phyloP scores from a whole-genome alignment of 176 grass and related monocot genomes.

The Triticum turgidum region DNA sequence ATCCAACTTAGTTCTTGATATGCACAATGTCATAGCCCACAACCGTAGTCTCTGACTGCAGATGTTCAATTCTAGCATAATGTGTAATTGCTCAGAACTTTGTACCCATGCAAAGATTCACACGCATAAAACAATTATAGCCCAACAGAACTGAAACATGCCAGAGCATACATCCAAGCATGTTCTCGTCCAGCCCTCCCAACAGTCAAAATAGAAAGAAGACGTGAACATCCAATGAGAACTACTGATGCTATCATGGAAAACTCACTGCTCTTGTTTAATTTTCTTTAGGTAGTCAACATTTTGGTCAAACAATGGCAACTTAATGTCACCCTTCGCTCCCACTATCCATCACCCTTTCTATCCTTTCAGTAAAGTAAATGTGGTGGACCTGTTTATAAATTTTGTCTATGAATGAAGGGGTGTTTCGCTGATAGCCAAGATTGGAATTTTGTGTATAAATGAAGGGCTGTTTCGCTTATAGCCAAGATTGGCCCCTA shows the following conservation, averaged over 20 bases:
- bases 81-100: background rate
- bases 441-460: background rate
- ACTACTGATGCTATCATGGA: background rate
- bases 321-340: background rate
- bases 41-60: background rate
- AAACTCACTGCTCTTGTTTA: background rate
- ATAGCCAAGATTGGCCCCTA: background rate
- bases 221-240: background rate
- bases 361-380: background rate
- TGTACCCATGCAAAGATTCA: background rate
- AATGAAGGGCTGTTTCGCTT: background rate
- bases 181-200: background rate
- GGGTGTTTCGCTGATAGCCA: background rate
- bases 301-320: background rate
- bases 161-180: conserved; percentile 6
- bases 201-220: background rate
- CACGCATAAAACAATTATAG: background rate
- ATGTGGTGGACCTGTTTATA: background rate
- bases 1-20: conserved; percentile 1
- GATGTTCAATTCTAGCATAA: background rate
- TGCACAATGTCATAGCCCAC: conserved; percentile 1
- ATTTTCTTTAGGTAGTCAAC: background rate
- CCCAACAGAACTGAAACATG: background rate
- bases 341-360: background rate
- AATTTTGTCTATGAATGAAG: background rate